Base-by-base conservation (phyloP, 2,329 filamentous ascomycete species). In the Catunica adiposa region DNA sequence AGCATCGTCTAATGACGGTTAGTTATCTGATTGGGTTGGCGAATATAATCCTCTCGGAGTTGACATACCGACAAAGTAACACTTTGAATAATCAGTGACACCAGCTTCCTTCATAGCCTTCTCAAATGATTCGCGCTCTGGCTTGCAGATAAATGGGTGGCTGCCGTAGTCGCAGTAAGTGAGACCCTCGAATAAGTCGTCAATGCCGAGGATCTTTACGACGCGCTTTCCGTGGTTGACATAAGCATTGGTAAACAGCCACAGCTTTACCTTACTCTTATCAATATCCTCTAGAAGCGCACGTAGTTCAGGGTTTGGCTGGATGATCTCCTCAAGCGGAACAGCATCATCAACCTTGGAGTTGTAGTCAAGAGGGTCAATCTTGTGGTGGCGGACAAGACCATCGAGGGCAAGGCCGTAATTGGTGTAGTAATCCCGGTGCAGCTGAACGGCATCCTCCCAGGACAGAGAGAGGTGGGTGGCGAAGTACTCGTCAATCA, bases 401-500 rank as follows among this genome's bases (percentile, higher is more conserved):
- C 92, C 92, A 70, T 97, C 89, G 61, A 98, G 94, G 29, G 92
- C 92, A n/a, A 98, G 79, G 29, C 94, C 92, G 66, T 98, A 98
- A 67, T 86, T 89, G 64, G 82, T 84, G 72, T 97, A 98, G 73
- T 98, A 98, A 63, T 89, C 86, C 67, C 81, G 76, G 69, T 97
- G 92, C 25, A 98, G 79, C 63, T 83, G 78, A 59, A 80, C 80
- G n/a, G 92, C 92, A 58, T 97, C 90, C 55, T 87, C 76, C 62
- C 75, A 73, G 1, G 79, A 75, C 1, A 97, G 72, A 22, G 81
- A 78, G 3, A 97, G 78, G 66, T 96, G 88, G 54, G 73, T 74
- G 53, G 72, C 67, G 62, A 80, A 81, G 66, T 79, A 79, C 59
- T 73, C 64, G 63, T 79, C 74, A 65, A 97, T 98, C 59, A 96